These are phyloP conservation scores for Stephanocyclus meneghinianus DNA, from an alignment of 352 stramenopile genomes.

Conservation along the genomic window DNA sequence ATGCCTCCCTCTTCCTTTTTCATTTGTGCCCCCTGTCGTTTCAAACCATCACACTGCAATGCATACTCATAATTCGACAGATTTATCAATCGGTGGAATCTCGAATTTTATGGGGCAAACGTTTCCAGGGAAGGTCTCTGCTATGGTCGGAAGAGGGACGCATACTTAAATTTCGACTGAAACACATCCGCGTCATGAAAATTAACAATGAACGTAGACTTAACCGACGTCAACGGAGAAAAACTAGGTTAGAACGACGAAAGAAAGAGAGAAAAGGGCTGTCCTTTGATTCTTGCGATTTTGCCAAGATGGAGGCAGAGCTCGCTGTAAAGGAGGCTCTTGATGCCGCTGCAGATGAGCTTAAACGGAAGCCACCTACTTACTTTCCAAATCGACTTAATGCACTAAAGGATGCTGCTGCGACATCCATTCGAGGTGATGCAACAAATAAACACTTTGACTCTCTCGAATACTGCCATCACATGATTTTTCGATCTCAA, in stretches of 20 bases:
- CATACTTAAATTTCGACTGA: slow-evolving; percentile 38
- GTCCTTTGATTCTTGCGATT: slow-evolving; percentile 12
- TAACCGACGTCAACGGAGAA: slow-evolving; percentile 28
- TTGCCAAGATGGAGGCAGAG: slow-evolving; percentile 32
- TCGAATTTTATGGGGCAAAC: slow-evolving; percentile 33
- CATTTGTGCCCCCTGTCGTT: neutral
- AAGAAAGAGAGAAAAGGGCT: slow-evolving; percentile 31
- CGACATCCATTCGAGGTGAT: slow-evolving; percentile 8
- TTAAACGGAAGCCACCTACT: slow-evolving; percentile 37
- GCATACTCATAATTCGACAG: neutral
- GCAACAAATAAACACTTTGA: slow-evolving; percentile 37
- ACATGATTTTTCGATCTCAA: slow-evolving; percentile 27
- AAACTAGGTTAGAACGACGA: slow-evolving; percentile 17
- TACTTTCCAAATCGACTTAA: slow-evolving; percentile 24
- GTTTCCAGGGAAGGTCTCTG: slow-evolving; percentile 25
- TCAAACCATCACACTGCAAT: neutral
- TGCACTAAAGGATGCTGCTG: neutral
- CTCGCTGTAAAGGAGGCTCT: slow-evolving; percentile 24
- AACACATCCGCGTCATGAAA: slow-evolving; percentile 34
- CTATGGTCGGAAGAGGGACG: slow-evolving; percentile 30
- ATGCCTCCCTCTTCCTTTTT: slow-evolving; percentile 19
- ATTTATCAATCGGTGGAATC: slow-evolving; percentile 12
- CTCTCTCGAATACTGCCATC: slow-evolving; percentile 45
- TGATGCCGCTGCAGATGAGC: slow-evolving; percentile 15
- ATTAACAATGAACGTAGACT: slow-evolving; percentile 28